Evolutionary conservation across 345 rosid species (phyloP).

Genomic region (Salix exigua): DNA sequence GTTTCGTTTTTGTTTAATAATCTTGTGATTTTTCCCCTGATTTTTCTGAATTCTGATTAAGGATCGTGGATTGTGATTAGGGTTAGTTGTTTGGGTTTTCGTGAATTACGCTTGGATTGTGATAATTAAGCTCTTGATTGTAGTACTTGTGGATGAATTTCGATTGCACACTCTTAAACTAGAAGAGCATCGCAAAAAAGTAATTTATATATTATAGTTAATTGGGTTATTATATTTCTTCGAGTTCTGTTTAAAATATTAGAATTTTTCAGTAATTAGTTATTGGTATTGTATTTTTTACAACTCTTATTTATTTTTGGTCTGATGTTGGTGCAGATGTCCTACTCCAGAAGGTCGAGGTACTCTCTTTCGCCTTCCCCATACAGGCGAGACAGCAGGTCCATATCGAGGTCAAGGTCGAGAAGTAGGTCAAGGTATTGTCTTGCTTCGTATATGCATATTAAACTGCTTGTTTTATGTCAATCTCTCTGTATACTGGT

Average conservation of each 20-base stretch:
- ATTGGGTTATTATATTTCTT: background rate
- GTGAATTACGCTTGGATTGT: background rate
- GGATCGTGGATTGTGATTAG: background rate
- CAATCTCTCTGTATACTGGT: background rate
- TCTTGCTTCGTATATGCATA: background rate
- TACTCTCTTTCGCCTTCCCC: constrained; percentile 64
- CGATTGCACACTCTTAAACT: background rate
- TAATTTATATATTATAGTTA: background rate
- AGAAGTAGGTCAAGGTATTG: constrained; percentile 55
- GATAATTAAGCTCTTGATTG: background rate
- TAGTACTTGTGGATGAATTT: background rate
- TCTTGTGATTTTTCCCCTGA: background rate
- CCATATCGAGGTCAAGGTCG: constrained; percentile 44
- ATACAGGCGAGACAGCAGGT: constrained; percentile 40
- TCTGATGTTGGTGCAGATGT: constrained; percentile 50
- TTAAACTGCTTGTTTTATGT: background rate
- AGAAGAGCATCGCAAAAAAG: too few relatives aligned
- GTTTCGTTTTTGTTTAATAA: background rate
- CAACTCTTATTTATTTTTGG: background rate
- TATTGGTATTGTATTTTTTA: background rate
- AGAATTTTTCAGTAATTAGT: background rate
- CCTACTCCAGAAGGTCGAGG: constrained; percentile 65
- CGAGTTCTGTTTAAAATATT: too few relatives aligned
- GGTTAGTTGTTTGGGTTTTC: background rate
- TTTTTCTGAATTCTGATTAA: background rate